Evolutionary conservation across 768 basidiomycete species (phyloP).

Genomic region (Mycena vulgaris): DNA sequence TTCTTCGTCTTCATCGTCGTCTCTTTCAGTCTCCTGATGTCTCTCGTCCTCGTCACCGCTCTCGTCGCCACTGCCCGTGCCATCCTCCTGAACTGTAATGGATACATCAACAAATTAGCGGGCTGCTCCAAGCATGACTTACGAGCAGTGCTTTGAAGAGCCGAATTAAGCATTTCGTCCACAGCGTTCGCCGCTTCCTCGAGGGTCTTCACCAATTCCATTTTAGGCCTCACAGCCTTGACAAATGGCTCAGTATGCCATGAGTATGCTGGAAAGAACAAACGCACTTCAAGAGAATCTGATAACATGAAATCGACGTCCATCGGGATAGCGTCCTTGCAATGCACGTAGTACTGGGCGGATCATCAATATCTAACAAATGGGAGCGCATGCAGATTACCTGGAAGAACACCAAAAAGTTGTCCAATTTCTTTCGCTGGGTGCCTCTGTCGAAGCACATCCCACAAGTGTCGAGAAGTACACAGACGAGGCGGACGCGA

Average conservation of each 20-base stretch:
- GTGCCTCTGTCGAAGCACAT: constrained; percentile 98
- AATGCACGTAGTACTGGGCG: constrained; percentile 84
- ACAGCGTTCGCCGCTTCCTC: constrained; percentile 92
- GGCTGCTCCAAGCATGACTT: constrained; percentile 40
- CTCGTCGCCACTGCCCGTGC: constrained; percentile 67
- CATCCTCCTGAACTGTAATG: constrained; percentile 53
- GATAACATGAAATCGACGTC: constrained; percentile 98
- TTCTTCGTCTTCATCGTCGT: constrained; percentile 76
- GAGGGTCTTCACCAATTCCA: constrained; percentile 77
- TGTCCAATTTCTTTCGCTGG: constrained; percentile 93
- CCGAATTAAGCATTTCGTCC: constrained; percentile 88
- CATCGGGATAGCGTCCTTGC: constrained; percentile 94
- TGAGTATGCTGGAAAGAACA: neutral
- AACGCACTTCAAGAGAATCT: constrained; percentile 90
- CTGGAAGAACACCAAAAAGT: constrained; percentile 94
- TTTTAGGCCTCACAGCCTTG: constrained; percentile 90
- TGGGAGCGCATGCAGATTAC: constrained; percentile 54
- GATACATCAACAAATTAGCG: constrained; percentile 30
- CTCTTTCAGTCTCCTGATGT: constrained; percentile 64
- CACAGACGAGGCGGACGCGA: constrained; percentile 92
- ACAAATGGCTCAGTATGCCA: constrained; percentile 12
- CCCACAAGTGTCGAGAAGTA: constrained; percentile 94
- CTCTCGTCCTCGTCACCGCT: constrained; percentile 77
- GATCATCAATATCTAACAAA: constrained; percentile 22
- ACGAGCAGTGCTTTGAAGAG: constrained; percentile 74